Evolutionary conservation across 306 rosid species (phyloP), one percentile per base, ranked within the genome.

Genomic region (Astragalus glycyphyllos): DNA sequence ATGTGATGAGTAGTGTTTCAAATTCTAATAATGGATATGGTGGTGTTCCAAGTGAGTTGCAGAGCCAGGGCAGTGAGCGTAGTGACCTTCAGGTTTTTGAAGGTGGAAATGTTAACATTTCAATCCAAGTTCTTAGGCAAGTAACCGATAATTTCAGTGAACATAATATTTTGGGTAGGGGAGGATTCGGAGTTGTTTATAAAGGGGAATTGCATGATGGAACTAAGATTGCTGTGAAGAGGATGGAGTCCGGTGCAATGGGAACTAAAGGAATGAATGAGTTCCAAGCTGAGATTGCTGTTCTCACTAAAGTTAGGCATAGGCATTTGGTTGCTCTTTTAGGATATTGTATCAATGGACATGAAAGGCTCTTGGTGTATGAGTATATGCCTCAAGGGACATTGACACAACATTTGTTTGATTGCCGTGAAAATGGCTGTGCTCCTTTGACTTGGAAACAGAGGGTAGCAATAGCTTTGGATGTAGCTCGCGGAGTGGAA

Each of bases 301-400:
- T 92, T 41, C 97, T 92, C 14, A 88, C 85, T 5, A 90, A 88
- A 73, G 98, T 90, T 12, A 80, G 97, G 71, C 98, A 92, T 68
- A 86, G 96, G 47, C 98, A 90, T 90, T 78, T 92, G 85, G 98
- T 92, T 72, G 96, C 93, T 4, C 90, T 92, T 59, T 65, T 90
- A 34, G 98, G 98, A 45, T 86, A 48, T 61, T 92, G 98, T 66
- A 72, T 90, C 65, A 87, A 92, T 75, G 98, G 97, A 54, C 80
- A 85, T 53, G 98, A 92, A 79, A 90, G 96, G 77, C 80, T 92
- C 63, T 81, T 92, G 83, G 97, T 92, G 5, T 92, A 88, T 11
- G 98, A 92, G 78, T 86, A 86, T 54, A 88, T 92, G 98, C 93
- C 98, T 8, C 96, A 92, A 63, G 98, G 98, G 65, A 84, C 91